Conservation (phyloP, 352 stramenopile species). For the Phytophthora idaei region DNA sequence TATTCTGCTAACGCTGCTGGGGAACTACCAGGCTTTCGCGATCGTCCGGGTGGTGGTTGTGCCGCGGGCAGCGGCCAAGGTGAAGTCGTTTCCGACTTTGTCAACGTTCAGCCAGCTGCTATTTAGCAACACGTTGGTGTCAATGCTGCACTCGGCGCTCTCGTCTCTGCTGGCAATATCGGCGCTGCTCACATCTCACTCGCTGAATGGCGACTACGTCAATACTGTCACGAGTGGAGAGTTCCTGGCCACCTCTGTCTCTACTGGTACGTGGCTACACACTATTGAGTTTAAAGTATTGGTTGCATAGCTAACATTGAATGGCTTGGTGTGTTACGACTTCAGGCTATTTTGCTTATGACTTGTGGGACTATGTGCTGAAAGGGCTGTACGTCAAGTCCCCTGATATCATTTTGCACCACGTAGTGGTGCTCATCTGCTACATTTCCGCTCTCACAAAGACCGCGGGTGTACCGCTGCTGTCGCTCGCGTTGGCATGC, state of each 20-base stretch:
- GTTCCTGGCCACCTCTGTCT: conserved; percentile 67
- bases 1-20: background rate
- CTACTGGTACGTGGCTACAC: conserved; percentile 45
- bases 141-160: conserved; percentile 66
- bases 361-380: conserved; percentile 80
- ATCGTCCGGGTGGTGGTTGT: conserved; percentile 46
- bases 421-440: conserved; percentile 82
- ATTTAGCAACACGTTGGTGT: conserved; percentile 79
- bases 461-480: conserved; percentile 71
- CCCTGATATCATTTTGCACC: conserved; percentile 69
- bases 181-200: conserved; percentile 58
- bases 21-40: conserved; percentile 46
- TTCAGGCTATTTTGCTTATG: conserved; percentile 79
- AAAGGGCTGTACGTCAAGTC: conserved; percentile 77
- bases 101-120: conserved; percentile 54
- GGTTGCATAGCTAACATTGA: background rate
- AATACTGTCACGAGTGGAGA: conserved; percentile 43
- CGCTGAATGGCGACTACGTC: conserved; percentile 48
- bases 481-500: conserved; percentile 73
- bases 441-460: conserved; percentile 81
- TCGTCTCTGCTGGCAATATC: conserved; percentile 63
- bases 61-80: conserved; percentile 38
- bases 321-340: conserved; percentile 12
- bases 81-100: conserved; percentile 59
- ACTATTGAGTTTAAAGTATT: background rate